Percentiles rank a stretch among this genome's conserved stretches.
Conservation (phyloP, 2,329 filamentous ascomycete genomes). For the Passalora sequoiae region DNA sequence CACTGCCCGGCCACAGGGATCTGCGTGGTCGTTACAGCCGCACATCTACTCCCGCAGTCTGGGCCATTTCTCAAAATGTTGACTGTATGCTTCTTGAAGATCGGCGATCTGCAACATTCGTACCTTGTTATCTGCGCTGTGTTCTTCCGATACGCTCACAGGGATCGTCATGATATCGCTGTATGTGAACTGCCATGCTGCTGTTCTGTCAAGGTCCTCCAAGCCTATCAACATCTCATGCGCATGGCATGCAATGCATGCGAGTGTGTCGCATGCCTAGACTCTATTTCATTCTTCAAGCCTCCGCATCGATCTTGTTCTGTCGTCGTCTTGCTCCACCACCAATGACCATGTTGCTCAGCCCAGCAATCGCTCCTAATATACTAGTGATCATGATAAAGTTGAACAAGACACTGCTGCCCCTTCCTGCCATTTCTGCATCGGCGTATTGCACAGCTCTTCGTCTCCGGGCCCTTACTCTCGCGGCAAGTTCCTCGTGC, state of each 20-base stretch:
- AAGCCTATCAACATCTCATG: neutral
- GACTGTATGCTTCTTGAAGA: no score
- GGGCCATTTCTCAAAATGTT: no score
- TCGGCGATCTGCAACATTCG: no score
- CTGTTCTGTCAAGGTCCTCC: no score
- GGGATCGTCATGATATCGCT: no score
- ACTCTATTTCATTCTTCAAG: neutral
- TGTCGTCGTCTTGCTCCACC: neutral
- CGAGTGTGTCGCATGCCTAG: no score
- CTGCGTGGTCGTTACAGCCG: no score
- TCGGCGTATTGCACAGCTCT: constrained; percentile 19
- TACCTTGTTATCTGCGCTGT: no score
- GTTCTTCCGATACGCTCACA: no score
- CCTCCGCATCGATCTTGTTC: neutral
- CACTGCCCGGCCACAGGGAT: no score
- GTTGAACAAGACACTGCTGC: constrained; percentile 27
- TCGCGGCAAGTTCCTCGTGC: constrained; percentile 53
- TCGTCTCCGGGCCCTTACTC: constrained; percentile 22
- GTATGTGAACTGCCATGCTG: no score
- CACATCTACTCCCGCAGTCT: no score
- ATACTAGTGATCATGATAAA: constrained; percentile 33
- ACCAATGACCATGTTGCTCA: constrained; percentile 4
- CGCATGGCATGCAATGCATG: neutral
- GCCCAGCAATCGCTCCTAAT: constrained; percentile 24
- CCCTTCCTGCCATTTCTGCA: constrained; percentile 13